Base-by-base conservation (phyloP, 2,329 filamentous ascomycete genomes). In the Microsporum canis region DNA sequence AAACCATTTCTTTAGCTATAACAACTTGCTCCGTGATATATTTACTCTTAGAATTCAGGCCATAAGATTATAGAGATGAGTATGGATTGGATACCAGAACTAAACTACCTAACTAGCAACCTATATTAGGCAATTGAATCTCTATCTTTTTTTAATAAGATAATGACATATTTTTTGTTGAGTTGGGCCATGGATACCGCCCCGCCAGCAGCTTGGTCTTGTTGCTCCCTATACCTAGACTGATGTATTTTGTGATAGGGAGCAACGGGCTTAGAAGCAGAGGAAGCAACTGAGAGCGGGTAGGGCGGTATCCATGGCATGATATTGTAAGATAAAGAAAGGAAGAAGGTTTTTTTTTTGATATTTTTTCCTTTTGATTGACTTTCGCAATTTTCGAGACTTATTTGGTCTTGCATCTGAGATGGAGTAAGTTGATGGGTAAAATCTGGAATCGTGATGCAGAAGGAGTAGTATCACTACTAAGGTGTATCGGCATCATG, bases 81-180 rank as follows among this genome's bases (percentile, higher is more conserved):
- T 55, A 4, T 55, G 31, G 17, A 53, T 34, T 53, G 14, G 49
- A 7, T 34, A 34, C 31, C 31, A 12, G 14, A 34, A 55, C 49
- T 53, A 53, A 23, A 53, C 51, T 55, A 34, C 51, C 51, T 55
- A 55, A 55, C 51, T 55, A 55, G 31, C 33, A 34, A 55, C 31
- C 23, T 36, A 55, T 5, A 31, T 7, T n/a, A 34, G 5, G n/a
- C 33, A 55, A 31, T 55, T 55, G 51, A 23, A 4, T 55, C 51
- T 12, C 33, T 36, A 55, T 55, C 14, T 34, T 55, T 53, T 51
- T 34, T 33, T 8, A 47, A 7, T 27, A 17, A 6, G 17, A 10
- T 8, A n/a, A 55, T 55, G 4, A 43, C 39, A 43, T 17, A 34
- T 55, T 34, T n/a, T 31, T 31, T 31, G n/a, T 34, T 34, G 51